Evolutionary conservation across 805 yeast species (phyloP), one percentile per base, ranked within the genome.

Genomic region (Lachancea thermotolerans): DNA sequence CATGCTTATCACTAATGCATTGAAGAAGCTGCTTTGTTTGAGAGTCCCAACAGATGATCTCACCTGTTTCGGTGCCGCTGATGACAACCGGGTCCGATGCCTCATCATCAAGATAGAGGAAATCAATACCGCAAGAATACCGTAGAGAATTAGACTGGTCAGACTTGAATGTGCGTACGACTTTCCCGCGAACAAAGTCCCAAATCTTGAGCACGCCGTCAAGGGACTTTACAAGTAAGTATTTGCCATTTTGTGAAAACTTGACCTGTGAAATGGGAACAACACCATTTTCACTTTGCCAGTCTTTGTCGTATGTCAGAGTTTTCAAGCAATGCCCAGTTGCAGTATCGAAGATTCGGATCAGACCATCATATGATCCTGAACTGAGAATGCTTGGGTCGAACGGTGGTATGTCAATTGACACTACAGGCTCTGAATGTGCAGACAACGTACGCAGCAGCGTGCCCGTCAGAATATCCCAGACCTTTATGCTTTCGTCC

Each of bases 251-350:
- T 4, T 90, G 90, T 0, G 93, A 77, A 53, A 86, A 77, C 45
- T 72, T 70, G 1, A 88, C 90, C 51, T 75, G 73, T 17, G 86
- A 76, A 4, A 91, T 82, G 0, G 98, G 96, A 3, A 64, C 63
- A 3, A 65, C 65, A 48, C 67, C 67, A 17, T 56, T 60, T 56
- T 78, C 82, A 12, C 85, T 77, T 1, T 85, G 81, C 33, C 83
- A 80, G 51, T 81, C 79, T 47, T 85, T 76, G 56, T 85, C 91
- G 57, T 82, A 85, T 31, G 90, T 87, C 52, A 91, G 65, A 0
- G 98, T 93, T 58, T 90, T 86, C 53, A 91, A 69, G 68, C 98
- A 91, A 54, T 89, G 95, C 4, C 97, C 97, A 0, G 95, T 75
- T 39, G 78, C 82, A 15, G 89, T 76, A 60, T 90, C 97, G 70